Percentiles rank a stretch among this genome's conserved stretches.
Evolutionary conservation across 129 eudicot species (phyloP).

Genomic region (Rutidosis leptorrhynchoides): DNA sequence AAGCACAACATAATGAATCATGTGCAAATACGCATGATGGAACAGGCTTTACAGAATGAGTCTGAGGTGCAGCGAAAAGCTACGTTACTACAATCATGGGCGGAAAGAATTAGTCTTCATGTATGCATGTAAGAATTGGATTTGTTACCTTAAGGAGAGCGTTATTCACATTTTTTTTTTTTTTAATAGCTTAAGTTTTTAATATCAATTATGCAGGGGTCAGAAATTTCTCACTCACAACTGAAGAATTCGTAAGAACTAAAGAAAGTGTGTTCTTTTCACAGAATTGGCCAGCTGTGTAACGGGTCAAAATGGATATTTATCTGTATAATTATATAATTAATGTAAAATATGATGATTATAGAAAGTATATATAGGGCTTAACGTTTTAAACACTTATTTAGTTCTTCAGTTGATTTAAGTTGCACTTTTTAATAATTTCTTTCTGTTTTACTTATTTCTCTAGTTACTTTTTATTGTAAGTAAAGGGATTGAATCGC

Average conservation of each 20-base stretch:
- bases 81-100: constrained; percentile 52
- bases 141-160: no score
- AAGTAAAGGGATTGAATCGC: no score
- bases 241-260: constrained; percentile 94
- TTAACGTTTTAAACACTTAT: not conserved
- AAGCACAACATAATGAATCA: constrained; percentile 89
- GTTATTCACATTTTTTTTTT: not conserved
- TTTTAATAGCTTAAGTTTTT: constrained; percentile 17
- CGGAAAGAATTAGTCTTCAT: constrained; percentile 66
- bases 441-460: no score
- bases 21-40: constrained; percentile 55
- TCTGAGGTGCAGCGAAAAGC: constrained; percentile 87
- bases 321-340: not conserved
- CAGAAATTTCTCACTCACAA: constrained; percentile 86
- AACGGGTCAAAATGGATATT: not conserved
- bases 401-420: not conserved
- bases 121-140: constrained; percentile 47
- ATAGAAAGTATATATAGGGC: not conserved
- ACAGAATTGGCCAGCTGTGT: not conserved
- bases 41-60: constrained; percentile 68
- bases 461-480: no score
- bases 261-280: constrained; percentile 8
- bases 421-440: not conserved
- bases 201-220: constrained; percentile 52
- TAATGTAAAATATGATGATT: not conserved